These are phyloP conservation scores for Straminergon stramineum DNA, from an alignment of 225 moss, liverwort and hornwort genomes.

Conservation along the genomic window DNA sequence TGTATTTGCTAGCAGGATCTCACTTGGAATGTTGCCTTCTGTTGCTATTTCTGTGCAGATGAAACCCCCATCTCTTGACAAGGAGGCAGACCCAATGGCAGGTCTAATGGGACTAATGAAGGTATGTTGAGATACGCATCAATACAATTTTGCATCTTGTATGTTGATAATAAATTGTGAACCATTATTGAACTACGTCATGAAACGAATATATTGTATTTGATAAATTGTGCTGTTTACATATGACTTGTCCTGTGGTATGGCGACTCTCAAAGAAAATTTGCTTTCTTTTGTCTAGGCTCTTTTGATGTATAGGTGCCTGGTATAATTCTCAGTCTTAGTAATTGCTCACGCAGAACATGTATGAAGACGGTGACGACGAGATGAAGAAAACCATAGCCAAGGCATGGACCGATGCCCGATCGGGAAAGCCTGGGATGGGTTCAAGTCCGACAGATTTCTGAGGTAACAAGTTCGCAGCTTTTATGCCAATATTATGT, in stretches of 20 bases:
- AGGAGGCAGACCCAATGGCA: constrained; percentile 54
- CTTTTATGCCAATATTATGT: background rate
- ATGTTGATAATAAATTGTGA: background rate
- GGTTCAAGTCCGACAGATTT: constrained; percentile 7
- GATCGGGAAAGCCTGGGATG: constrained; percentile 13
- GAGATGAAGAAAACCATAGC: constrained; percentile 71
- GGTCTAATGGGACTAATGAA: constrained; percentile 60
- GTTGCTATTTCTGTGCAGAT: constrained; percentile 10
- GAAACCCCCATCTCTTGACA: constrained; percentile 29
- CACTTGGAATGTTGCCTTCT: background rate
- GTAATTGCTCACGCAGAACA: constrained; percentile 28
- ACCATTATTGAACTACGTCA: background rate
- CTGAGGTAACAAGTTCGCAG: background rate
- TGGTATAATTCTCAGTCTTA: background rate
- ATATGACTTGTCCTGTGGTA: background rate
- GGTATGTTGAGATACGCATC: constrained; percentile 4
- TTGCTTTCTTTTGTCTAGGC: background rate
- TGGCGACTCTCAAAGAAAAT: background rate
- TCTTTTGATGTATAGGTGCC: background rate
- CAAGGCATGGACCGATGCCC: constrained; percentile 57
- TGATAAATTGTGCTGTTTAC: background rate
- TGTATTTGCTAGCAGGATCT: background rate
- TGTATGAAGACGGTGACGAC: constrained; percentile 61
- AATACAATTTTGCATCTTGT: background rate
- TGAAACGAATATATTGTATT: background rate